Evolutionary conservation across 2,329 filamentous ascomycete species (phyloP), one percentile per base, ranked within the genome.

Genomic region (Fusarium pininemorale): DNA sequence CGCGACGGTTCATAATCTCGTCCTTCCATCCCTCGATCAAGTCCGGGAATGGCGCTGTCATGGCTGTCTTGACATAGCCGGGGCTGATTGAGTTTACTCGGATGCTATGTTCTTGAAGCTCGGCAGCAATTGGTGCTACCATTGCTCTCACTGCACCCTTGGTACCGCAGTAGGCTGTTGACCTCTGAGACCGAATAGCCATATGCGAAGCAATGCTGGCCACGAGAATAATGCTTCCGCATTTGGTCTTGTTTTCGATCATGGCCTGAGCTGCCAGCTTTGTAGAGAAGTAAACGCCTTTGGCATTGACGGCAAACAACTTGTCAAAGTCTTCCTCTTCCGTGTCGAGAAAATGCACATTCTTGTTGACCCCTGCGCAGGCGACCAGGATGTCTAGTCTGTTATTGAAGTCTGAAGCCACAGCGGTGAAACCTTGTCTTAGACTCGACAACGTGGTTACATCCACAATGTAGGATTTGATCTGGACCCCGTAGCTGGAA

Each of bases 241-340:
- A 83, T 61, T 83, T 84, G 2, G 87, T 88, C 5, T 83, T 83
- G 70, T 85, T 88, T 3, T 82, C 80, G 38, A 88, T 86, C 84
- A 89, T 89, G 35, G 84, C 83, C 64, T 84, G 82, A 0, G 86
- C 86, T 5, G 85, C 86, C 14, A 86, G 73, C 72, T 88, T 85
- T 0, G 87, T 87, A 0, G 88, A 88, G 54, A 89, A 83, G 81
- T 88, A 93, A 48, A 93, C 87, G 8, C 88, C 87, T 81, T 91
- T 91, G 65, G 92, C 89, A 74, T 93, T 93, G 60, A 92, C 90
- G 56, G 86, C 85, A 75, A 92, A 90, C 26, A 90, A 87, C 59
- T 85, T 85, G 75, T 92, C 89, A 75, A 91, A 93, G 57, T 93
- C 91, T 18, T 86, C 85, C 63, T 92, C 90, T 0, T 88, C 90